A percentile compares a stretch with the other conserved stretches of the same genome.
Conservation (phyloP, 805 yeast species). For the Jamesozyma spencerorum region DNA sequence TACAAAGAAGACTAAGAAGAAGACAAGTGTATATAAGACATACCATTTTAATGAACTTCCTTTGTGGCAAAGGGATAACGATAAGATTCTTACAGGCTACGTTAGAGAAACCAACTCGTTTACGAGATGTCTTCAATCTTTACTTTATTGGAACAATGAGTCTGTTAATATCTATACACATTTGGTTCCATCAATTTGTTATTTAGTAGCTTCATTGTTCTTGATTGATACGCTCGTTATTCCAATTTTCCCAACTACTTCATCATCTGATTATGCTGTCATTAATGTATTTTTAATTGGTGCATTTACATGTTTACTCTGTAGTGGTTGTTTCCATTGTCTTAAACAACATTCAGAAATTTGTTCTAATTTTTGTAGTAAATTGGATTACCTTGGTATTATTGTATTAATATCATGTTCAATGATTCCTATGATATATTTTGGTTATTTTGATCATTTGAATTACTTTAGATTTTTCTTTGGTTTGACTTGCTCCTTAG, state of each 20-base stretch:
- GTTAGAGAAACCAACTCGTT: constrained; percentile 47
- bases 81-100: constrained; percentile 55
- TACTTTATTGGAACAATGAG: constrained; percentile 57
- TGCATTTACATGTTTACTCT: constrained; percentile 47
- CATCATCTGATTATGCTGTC: constrained; percentile 39
- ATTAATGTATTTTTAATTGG: constrained; percentile 49
- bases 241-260: constrained; percentile 30
- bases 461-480: constrained; percentile 24
- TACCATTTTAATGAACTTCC: constrained; percentile 47
- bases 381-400: constrained; percentile 68
- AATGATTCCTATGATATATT: constrained; percentile 41
- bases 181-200: constrained; percentile 35
- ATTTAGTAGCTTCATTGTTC: constrained; percentile 21
- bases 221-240: constrained; percentile 24
- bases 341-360: constrained; percentile 55
- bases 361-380: constrained; percentile 51
- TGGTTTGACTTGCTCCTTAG: constrained; percentile 43
- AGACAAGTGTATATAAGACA: background rate
- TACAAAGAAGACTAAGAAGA: background rate
- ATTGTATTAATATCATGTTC: constrained; percentile 59
- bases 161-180: constrained; percentile 65
- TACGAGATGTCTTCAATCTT: constrained; percentile 37
- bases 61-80: constrained; percentile 69
- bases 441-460: constrained; percentile 34
- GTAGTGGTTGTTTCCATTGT: constrained; percentile 60